These are phyloP conservation scores for Suillus spraguei DNA, from an alignment of 768 basidiomycete genomes.

Conservation along the genomic window DNA sequence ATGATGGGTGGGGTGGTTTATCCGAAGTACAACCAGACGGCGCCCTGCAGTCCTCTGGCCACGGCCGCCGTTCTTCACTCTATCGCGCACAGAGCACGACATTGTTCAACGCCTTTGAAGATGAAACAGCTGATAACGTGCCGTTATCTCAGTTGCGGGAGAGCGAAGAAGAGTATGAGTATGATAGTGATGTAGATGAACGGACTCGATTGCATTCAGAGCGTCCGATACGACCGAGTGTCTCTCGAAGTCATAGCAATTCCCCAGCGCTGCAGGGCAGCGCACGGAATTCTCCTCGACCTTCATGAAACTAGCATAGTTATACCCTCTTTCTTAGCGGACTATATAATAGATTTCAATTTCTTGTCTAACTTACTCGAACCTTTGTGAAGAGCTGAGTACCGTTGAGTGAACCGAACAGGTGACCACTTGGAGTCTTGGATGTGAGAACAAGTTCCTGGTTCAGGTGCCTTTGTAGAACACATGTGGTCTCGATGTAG, in stretches of 20 bases:
- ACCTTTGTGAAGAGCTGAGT: background rate
- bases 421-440: background rate
- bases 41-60: constrained; percentile 37
- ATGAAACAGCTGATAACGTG: constrained; percentile 47
- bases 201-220: constrained; percentile 35
- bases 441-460: constrained; percentile 12
- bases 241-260: constrained; percentile 56
- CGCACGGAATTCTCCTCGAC: constrained; percentile 22
- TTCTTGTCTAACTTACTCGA: background rate
- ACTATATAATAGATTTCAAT: constrained; percentile 29
- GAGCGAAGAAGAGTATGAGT: constrained; percentile 57
- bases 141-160: constrained; percentile 68
- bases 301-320: constrained; percentile 18
- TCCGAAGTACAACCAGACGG: constrained; percentile 34
- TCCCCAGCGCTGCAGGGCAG: constrained; percentile 47
- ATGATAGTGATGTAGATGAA: constrained; percentile 51
- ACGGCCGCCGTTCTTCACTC: constrained; percentile 66
- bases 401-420: constrained; percentile 12
- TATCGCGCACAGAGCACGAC: constrained; percentile 67
- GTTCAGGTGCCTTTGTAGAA: constrained; percentile 4
- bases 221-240: constrained; percentile 28
- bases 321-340: constrained; percentile 23
- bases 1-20: constrained; percentile 69
- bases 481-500: constrained; percentile 28
- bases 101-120: constrained; percentile 79